Evolutionary conservation across 345 rosid species (phyloP).

Genomic region (Salix caprea): DNA sequence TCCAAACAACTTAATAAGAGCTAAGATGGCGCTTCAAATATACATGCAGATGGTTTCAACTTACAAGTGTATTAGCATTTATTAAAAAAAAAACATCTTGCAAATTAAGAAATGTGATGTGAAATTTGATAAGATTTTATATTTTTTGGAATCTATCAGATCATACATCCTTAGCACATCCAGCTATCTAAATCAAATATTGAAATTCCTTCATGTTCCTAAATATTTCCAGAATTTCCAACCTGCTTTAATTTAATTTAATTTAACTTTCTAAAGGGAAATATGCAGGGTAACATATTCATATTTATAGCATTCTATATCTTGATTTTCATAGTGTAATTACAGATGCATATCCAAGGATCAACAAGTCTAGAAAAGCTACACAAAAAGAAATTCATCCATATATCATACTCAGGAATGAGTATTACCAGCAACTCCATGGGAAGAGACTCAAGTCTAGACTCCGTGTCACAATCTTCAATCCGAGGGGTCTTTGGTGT

Average conservation of each 20-base stretch:
- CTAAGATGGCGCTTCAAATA: not conserved
- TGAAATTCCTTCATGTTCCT: too few species aligned
- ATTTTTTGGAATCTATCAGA: not conserved
- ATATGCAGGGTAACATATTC: too few species aligned
- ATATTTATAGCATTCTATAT: too few species aligned
- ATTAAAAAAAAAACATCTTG: not conserved
- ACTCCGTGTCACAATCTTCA: slow-evolving; percentile 52
- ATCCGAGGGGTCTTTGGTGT: slow-evolving; percentile 75
- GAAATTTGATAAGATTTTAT: not conserved
- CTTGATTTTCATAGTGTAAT: too few species aligned
- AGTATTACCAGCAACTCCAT: slow-evolving; percentile 74
- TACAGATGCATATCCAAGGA: too few species aligned
- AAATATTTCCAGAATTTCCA: too few species aligned
- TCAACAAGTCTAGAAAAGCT: not conserved
- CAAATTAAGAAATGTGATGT: not conserved
- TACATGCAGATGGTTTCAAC: not conserved
- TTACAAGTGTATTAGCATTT: not conserved
- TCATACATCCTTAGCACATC: not conserved
- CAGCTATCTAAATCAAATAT: not conserved
- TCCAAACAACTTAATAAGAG: not conserved
- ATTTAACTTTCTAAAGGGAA: too few species aligned
- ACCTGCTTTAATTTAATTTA: too few species aligned
- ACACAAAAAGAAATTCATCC: not conserved
- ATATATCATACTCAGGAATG: not conserved
- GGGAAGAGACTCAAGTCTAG: slow-evolving; percentile 78